Base-by-base conservation (phyloP, 306 rosid genomes). In the Macrotyloma uniflorum region DNA sequence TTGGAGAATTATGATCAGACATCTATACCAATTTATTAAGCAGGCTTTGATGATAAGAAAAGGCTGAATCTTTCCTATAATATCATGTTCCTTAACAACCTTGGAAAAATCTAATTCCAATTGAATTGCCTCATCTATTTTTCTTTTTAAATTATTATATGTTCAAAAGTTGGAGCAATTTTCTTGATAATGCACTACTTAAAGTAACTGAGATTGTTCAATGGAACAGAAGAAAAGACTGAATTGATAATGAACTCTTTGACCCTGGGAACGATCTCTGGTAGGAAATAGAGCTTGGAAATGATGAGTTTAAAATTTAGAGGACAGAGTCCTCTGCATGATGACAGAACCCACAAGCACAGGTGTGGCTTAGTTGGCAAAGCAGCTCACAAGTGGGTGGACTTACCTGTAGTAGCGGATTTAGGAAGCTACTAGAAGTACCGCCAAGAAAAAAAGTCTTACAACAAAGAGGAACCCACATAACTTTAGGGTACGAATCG, bases 281-380 rank as follows among this genome's bases (percentile, higher is more conserved):
- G 6, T 33, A 63, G 54, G 65, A 77, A 67, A 78, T 68, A 45
- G 8, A 78, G 16, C 19, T 22, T 59, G 2, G 33, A 18, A 12
- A 58, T 69, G 16, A 40, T 70, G 51, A 28, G 15, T 28, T 26
- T 30, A 13, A 46, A 70, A 61, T 49, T 32, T n/a, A 61, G 57
- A 51, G 36, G 79, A 26, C 55, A 79, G 57, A 46, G 20, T 36
- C 32, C 75, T 19, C 43, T 55, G 80, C 12, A 45, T 23, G 45
- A 46, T 70, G 59, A 24, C 54, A 62, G 8, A 72, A 63, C 35
- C 66, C 83, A 71, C 78, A 79, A 35, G 49, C 30, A 50, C 19
- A 67, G 12, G 68, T 26, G 72, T 67, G 81, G 80, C 53, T 15
- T 53, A 23, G 43, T 40, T 66, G 51, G 50, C 51, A 66, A 28